phyloP scores from a whole-genome alignment of 73 alveolate genomes.

The Stentor coeruleus region DNA sequence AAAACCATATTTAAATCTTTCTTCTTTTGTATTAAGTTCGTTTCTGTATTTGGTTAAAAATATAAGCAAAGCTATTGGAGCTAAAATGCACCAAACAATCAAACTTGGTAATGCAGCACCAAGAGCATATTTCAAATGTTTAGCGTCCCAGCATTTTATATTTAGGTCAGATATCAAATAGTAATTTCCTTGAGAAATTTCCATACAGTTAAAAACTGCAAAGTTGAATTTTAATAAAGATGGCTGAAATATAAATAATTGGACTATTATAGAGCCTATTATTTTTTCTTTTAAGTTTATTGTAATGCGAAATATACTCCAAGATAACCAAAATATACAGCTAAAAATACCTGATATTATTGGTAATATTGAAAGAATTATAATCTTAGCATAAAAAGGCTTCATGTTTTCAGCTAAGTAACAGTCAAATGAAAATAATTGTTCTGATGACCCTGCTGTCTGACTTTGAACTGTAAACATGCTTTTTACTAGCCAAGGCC shows the following conservation, averaged over 20 bases:
- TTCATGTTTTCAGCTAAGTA: neutral
- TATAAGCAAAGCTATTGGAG: conserved; percentile 2
- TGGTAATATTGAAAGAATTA: conserved; percentile 30
- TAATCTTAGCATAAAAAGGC: conserved; percentile 33
- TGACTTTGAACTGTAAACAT: neutral
- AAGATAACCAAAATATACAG: conserved; percentile 20
- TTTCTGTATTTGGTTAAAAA: neutral
- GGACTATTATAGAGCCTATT: conserved; percentile 30
- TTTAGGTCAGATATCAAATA: neutral
- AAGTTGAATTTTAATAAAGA: conserved; percentile 23
- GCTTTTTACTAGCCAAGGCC: neutral
- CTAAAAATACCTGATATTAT: neutral
- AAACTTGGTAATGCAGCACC: conserved; percentile 26
- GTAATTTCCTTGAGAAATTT: neutral
- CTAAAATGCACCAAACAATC: conserved; percentile 24
- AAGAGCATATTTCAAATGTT: conserved; percentile 13
- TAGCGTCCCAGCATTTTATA: conserved; percentile 15
- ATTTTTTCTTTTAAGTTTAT: neutral
- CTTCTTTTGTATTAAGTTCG: neutral
- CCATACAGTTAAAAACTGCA: conserved; percentile 27
- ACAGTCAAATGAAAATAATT: neutral
- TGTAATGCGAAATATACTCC: neutral
- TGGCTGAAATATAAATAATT: conserved; percentile 32
- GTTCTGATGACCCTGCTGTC: neutral
- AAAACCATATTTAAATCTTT: conserved; percentile 30